These are phyloP conservation scores for Platanus orientalis DNA, from an alignment of 164 flowering plant species.

Conservation along the genomic window DNA sequence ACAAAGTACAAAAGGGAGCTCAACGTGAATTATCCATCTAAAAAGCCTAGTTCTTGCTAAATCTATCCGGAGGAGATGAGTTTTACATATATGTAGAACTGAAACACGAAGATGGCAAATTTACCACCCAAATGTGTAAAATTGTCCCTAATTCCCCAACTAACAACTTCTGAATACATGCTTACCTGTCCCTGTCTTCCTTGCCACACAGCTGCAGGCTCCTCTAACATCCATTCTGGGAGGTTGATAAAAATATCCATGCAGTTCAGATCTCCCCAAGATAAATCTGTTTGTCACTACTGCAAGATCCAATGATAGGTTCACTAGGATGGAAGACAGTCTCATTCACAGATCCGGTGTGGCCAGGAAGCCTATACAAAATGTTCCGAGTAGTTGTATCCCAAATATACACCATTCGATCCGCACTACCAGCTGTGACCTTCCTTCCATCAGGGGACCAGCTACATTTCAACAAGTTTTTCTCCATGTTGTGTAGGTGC, in stretches of 20 bases:
- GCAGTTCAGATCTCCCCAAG: constrained; percentile 68
- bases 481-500: constrained; percentile 94
- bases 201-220: not conserved
- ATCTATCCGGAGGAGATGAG: not conserved
- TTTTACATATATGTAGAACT: too few species aligned
- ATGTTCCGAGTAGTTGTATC: constrained; percentile 88
- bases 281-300: constrained; percentile 90
- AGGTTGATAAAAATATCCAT: not conserved
- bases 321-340: constrained; percentile 82
- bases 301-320: constrained; percentile 88
- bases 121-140: too few species aligned
- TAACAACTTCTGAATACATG: too few species aligned
- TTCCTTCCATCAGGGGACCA: constrained; percentile 99
- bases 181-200: too few species aligned
- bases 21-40: not conserved
- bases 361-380: constrained; percentile 94
- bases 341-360: constrained; percentile 93
- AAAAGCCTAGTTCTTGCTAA: not conserved
- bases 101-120: too few species aligned
- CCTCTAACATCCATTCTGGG: not conserved
- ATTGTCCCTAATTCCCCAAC: too few species aligned
- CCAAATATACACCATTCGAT: constrained; percentile 95
- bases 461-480: constrained; percentile 88
- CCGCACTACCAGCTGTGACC: constrained; percentile 93
- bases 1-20: not conserved